These are phyloP conservation scores for Aspergillus nomiae DNA, from an alignment of 2,329 filamentous ascomycete genomes.

Conservation along the genomic window DNA sequence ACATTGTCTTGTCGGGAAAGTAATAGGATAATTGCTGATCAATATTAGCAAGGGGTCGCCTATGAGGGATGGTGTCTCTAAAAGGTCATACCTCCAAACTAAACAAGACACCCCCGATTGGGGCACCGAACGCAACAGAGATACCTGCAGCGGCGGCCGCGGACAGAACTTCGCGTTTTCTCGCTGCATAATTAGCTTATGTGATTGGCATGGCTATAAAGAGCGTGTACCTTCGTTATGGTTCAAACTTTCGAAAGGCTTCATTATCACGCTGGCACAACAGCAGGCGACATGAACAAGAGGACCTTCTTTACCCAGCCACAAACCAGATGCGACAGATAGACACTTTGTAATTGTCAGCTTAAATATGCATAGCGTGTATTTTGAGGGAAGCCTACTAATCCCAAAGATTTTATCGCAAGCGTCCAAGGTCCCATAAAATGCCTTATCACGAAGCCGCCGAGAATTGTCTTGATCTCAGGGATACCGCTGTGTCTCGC, in stretches of 20 bases:
- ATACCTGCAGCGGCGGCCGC: slow-evolving; percentile 91
- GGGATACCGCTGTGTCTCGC: slow-evolving; percentile 95
- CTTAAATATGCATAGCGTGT: slow-evolving; percentile 17
- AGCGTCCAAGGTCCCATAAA: slow-evolving; percentile 90
- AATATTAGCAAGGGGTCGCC: neutral
- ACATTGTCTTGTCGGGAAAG: slow-evolving; percentile 99
- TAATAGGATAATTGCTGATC: slow-evolving; percentile 86
- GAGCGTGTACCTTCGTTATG: slow-evolving; percentile 74
- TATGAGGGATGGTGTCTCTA: neutral
- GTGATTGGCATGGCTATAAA: neutral
- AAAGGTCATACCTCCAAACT: slow-evolving; percentile 76
- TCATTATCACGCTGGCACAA: slow-evolving; percentile 92
- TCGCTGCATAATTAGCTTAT: slow-evolving; percentile 57
- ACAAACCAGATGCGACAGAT: slow-evolving; percentile 90
- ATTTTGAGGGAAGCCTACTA: slow-evolving; percentile 56
- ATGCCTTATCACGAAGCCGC: slow-evolving; percentile 86
- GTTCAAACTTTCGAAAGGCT: slow-evolving; percentile 77
- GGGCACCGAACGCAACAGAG: slow-evolving; percentile 89
- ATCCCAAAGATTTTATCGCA: slow-evolving; percentile 81
- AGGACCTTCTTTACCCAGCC: slow-evolving; percentile 95
- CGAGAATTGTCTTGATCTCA: slow-evolving; percentile 94
- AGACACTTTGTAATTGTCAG: slow-evolving; percentile 64
- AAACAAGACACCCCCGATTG: slow-evolving; percentile 92
- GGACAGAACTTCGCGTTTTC: slow-evolving; percentile 89
- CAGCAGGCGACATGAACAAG: slow-evolving; percentile 96